Base-by-base conservation (phyloP, 192 early-diverging fungal genomes). In the Chytriomyces confervae region DNA sequence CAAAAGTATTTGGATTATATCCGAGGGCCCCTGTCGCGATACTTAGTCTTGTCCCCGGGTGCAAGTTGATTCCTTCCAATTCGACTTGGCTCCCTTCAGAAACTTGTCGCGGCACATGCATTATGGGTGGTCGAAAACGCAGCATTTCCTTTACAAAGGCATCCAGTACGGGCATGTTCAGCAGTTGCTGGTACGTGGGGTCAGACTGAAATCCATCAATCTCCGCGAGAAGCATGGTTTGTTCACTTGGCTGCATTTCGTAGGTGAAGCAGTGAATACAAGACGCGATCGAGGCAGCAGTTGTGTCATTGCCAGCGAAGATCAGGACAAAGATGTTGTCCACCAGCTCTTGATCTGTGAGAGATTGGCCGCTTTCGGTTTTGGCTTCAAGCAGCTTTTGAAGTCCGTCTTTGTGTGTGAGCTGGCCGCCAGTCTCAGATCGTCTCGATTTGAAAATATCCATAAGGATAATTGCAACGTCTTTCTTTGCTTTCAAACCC, bases 141-240 rank as follows among this genome's bases (percentile, higher is more conserved):
- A 78, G 47, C 23, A 78, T 51, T 36, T 78, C 77, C 66, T 62
- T 70, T 3, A 78, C 24, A 46, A 78, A 78, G 18, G 67, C 68
- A 51, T 78, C 77, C 27, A 78, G 53, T 13, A 78, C 77, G 16
- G 77, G 77, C 27, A 78, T 36, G 3, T 7, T 49, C 11, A 23
- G 8, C 5, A 78, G 27, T 51, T 57, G 16, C 5, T 13, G 16
- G 53, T 20, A 57, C 53, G 53, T 57, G 3, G 20, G 20, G 16
- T 69, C 68, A 10, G 27, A 24, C 13, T 10, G 9, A 13, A 36
- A 45, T 10, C n/a, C 27, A 18, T 48, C 16, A 18, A 77, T 50
- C 27, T 78, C 77, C 13, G 10, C 43, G 4, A 20, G 7, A 16
- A 78, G 47, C 16, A 62, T 24, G 7, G 9, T 53, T 18, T 45